Conservation (phyloP, 441 rosid genomes). For the Eruca vesicaria region DNA sequence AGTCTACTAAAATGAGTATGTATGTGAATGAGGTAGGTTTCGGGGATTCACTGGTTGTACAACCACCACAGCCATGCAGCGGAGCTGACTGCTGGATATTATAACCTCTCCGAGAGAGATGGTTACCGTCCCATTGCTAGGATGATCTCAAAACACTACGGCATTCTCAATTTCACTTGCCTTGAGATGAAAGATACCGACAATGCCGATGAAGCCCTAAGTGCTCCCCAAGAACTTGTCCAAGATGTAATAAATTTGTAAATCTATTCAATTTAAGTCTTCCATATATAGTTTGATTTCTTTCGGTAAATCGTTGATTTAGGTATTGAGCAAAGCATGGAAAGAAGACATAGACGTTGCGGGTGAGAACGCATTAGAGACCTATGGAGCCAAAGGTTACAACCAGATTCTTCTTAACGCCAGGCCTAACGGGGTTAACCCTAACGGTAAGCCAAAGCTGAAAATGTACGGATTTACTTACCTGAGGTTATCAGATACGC, state of each 20-base stretch:
- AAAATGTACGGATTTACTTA: conserved; percentile 70
- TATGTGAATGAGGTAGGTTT: conserved; percentile 44
- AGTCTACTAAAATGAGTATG: too few relatives aligned
- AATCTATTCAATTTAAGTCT: neutral
- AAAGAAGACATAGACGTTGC: conserved; percentile 71
- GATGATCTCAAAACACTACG: conserved; percentile 71
- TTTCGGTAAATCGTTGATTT: neutral
- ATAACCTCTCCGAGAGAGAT: conserved; percentile 62
- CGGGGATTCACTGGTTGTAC: conserved; percentile 89
- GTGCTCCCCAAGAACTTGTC: conserved; percentile 77
- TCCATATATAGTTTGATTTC: neutral
- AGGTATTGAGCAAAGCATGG: conserved; percentile 77
- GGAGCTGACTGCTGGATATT: conserved; percentile 81
- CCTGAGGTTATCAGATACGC: conserved; percentile 55
- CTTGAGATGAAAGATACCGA: conserved; percentile 79
- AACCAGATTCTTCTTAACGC: conserved; percentile 78
- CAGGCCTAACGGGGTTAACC: conserved; percentile 70
- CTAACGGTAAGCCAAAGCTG: conserved; percentile 45
- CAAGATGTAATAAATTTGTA: too few relatives aligned
- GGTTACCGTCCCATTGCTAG: conserved; percentile 77
- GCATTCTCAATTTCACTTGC: conserved; percentile 72
- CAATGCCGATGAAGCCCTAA: conserved; percentile 49
- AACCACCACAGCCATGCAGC: conserved; percentile 67
- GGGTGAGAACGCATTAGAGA: conserved; percentile 78
- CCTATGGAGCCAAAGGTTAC: conserved; percentile 64